Evolutionary conservation across 2,329 filamentous ascomycete genomes (phyloP).

Genomic region (Drechslera avenae): DNA sequence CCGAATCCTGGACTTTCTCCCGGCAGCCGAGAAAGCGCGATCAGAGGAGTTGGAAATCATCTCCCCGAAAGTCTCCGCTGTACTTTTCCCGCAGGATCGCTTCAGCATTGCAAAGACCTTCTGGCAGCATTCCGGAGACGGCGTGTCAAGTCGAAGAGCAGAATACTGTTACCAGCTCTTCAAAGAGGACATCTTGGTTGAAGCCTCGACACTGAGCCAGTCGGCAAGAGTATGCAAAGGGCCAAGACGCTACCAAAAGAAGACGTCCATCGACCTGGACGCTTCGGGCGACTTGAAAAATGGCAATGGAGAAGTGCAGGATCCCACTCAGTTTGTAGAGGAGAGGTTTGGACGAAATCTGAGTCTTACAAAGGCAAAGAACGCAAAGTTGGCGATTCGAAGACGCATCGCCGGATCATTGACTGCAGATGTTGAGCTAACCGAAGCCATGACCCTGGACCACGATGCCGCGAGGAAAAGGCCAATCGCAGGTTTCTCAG

Average conservation of each 20-base stretch:
- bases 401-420: conserved; percentile 88
- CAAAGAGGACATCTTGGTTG: conserved; percentile 68
- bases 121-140: conserved; percentile 96
- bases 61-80: conserved; percentile 54
- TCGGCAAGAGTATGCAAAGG: conserved; percentile 64
- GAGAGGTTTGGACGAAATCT: conserved; percentile 93
- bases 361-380: conserved; percentile 75
- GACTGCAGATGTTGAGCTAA: conserved; percentile 71
- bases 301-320: conserved; percentile 57
- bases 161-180: conserved; percentile 85
- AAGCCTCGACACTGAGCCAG: conserved; percentile 49
- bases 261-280: conserved; percentile 57
- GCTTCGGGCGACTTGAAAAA: conserved; percentile 19
- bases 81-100: conserved; percentile 71
- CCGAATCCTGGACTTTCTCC: conserved; percentile 65
- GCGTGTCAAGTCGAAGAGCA: conserved; percentile 85
- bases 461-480: conserved; percentile 48
- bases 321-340: conserved; percentile 83
- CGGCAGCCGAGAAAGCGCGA: conserved; percentile 61
- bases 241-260: conserved; percentile 78
- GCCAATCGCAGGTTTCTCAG: conserved; percentile 67
- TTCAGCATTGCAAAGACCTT: conserved; percentile 85
- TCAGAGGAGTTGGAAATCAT: conserved; percentile 54
- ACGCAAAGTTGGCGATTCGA: conserved; percentile 84
- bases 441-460: conserved; percentile 61